Base-by-base conservation (phyloP, 2,329 filamentous ascomycete genomes). In the Cytospora paraplurivora region DNA sequence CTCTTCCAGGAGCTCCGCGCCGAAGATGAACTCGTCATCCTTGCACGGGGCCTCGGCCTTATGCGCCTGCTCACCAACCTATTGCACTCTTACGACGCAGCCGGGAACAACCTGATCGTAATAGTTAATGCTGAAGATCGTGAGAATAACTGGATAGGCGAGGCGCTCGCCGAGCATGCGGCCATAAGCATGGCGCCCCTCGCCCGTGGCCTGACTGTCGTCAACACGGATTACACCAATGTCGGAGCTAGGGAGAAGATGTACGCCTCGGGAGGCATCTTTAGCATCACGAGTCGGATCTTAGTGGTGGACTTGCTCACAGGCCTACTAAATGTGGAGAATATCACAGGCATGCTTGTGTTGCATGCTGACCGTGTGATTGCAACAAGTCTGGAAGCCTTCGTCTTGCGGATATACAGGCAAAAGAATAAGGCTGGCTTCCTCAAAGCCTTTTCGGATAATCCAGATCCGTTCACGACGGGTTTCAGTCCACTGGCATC, bases 121-220 rank as follows among this genome's bases (percentile, higher is more conserved):
- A 79, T 99, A 21, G 87, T 98, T 50, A 93, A 93, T 11, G 93
- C 95, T 41, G 91, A 95, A 65, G 93, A 97, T 38, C 87, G 91
- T 65, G 95, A 99, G 73, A 97, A 97, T 85, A 88, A 89, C 62
- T 98, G 94, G 93, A 93, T 99, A 65, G 95, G 95, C 69, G 95
- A 98, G 79, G 92, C 93, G 35, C 81, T 99, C 73, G 95, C 95
- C 32, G 95, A 99, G 78, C 93, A 98, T 79, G 93, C 93, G 73
- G 93, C 92, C 67, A 87, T 97, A 74, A 97, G 92, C 79, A 88
- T 88, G 77, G 85, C 91, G 19, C 86, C 90, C 17, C 89, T 90
- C 71, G 92, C 93, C 56, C 87, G 93, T 67, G 95, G 95, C 1
- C 81, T 99, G 68, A 94, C 88, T 50, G 84, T 97, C 33, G 93